Evolutionary conservation across 805 yeast genomes (phyloP).

Genomic region (Candida wancherniae): DNA sequence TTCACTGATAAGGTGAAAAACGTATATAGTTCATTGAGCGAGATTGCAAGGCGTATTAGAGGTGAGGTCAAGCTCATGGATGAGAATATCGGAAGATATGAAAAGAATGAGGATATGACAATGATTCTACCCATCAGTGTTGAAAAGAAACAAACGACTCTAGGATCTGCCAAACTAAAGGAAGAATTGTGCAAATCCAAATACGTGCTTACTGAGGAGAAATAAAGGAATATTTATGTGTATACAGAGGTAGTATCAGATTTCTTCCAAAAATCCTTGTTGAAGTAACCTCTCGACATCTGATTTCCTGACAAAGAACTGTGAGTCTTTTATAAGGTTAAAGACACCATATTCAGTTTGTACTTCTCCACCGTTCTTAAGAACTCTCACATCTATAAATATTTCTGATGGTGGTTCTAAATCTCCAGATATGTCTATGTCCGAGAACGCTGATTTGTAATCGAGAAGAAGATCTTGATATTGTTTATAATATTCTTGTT

Average conservation of each 20-base stretch:
- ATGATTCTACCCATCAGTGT: slow-evolving; percentile 64
- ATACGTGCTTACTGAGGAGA: too few relatives aligned
- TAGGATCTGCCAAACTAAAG: slow-evolving; percentile 54
- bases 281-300: slow-evolving; percentile 93
- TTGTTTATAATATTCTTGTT: slow-evolving; percentile 68
- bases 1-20: slow-evolving; percentile 42
- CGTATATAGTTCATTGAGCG: slow-evolving; percentile 53
- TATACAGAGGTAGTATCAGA: too few relatives aligned
- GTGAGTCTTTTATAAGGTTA: slow-evolving; percentile 87
- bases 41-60: slow-evolving; percentile 55
- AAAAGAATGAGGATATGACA: slow-evolving; percentile 39
- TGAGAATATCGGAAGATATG: slow-evolving; percentile 47
- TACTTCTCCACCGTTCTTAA: slow-evolving; percentile 93
- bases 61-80: slow-evolving; percentile 64
- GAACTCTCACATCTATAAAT: slow-evolving; percentile 88
- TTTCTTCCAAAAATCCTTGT: slow-evolving; percentile 85
- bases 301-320: slow-evolving; percentile 87
- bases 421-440: slow-evolving; percentile 84
- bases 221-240: too few relatives aligned
- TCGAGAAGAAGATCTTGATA: slow-evolving; percentile 70
- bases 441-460: slow-evolving; percentile 74
- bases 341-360: slow-evolving; percentile 97
- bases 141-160: slow-evolving; percentile 65
- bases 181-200: slow-evolving; percentile 34
- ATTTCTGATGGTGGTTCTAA: slow-evolving; percentile 87